Percentiles rank a stretch among this genome's conserved stretches.
phyloP scores from a whole-genome alignment of 345 rosid genomes.

The Lepidium sativum region DNA sequence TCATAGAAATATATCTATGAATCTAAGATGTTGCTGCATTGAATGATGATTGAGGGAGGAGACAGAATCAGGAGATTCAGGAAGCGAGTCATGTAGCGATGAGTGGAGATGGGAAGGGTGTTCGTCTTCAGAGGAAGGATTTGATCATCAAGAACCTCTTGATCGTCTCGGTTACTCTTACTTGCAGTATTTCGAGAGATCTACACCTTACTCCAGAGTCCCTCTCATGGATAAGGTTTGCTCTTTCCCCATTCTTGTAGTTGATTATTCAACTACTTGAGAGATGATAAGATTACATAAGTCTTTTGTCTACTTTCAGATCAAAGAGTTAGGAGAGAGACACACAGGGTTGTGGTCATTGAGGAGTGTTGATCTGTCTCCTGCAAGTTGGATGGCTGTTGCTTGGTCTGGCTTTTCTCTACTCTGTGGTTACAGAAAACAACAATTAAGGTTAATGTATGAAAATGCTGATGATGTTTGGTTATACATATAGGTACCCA shows the following conservation, averaged over 20 bases:
- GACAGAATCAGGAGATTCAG: slow-evolving; percentile 65
- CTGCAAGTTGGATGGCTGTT: slow-evolving; percentile 99
- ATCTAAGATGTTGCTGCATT: slow-evolving; percentile 13
- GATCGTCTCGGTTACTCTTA: slow-evolving; percentile 70
- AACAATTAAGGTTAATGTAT: not conserved
- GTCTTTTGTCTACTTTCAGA: slow-evolving; percentile 35
- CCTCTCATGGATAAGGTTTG: slow-evolving; percentile 97
- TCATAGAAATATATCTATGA: not conserved
- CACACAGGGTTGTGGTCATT: slow-evolving; percentile 68
- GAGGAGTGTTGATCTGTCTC: slow-evolving; percentile 96
- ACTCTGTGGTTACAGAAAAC: not conserved
- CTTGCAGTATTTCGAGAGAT: slow-evolving; percentile 77
- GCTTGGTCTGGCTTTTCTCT: slow-evolving; percentile 48
- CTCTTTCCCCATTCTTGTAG: not conserved
- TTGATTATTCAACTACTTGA: not conserved
- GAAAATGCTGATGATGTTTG: slow-evolving; percentile 4
- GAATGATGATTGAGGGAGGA: slow-evolving; percentile 27
- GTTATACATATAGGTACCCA: slow-evolving; percentile 31
- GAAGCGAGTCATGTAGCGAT: slow-evolving; percentile 73
- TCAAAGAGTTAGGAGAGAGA: slow-evolving; percentile 54
- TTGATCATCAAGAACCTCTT: slow-evolving; percentile 57
- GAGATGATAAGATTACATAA: not conserved
- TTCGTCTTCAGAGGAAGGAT: slow-evolving; percentile 80
- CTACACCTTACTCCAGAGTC: slow-evolving; percentile 77
- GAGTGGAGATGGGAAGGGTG: slow-evolving; percentile 83